Conservation (phyloP, 2,329 filamentous ascomycete genomes). For the Onygena corvina region DNA sequence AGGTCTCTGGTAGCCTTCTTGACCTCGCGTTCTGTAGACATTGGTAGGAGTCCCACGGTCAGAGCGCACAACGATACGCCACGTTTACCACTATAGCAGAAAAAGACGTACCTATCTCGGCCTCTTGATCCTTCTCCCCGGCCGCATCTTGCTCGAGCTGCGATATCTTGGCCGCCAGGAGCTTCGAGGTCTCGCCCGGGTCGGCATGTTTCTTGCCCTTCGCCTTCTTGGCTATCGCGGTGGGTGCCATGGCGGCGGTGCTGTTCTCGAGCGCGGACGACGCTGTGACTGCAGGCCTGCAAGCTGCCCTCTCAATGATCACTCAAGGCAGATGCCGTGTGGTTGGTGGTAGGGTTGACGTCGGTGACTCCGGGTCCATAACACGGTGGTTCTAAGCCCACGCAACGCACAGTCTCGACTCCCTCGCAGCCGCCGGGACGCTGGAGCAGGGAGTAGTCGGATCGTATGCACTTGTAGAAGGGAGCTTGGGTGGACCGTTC, state of each 20-base stretch:
- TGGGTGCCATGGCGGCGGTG: slow-evolving; percentile 33
- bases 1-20: slow-evolving; percentile 89
- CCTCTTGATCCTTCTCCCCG: slow-evolving; percentile 87
- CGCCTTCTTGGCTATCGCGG: slow-evolving; percentile 55
- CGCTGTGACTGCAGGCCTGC: slow-evolving; percentile 19
- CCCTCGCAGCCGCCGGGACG: background rate
- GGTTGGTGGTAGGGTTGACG: background rate
- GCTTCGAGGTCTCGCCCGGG: slow-evolving; percentile 77
- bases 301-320: slow-evolving; percentile 13
- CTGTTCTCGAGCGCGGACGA: background rate
- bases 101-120: slow-evolving; percentile 69
- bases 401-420: background rate
- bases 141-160: slow-evolving; percentile 89
- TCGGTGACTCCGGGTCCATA: background rate
- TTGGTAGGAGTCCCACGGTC: slow-evolving; percentile 19
- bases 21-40: slow-evolving; percentile 67
- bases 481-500: background rate
- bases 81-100: background rate
- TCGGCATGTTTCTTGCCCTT: slow-evolving; percentile 78
- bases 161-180: slow-evolving; percentile 84
- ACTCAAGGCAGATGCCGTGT: slow-evolving; percentile 6
- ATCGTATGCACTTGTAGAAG: background rate
- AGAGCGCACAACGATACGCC: slow-evolving; percentile 14
- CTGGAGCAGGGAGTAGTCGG: background rate
- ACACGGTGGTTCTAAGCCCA: background rate